These are phyloP conservation scores for Triangularia setosa DNA, from an alignment of 2,329 filamentous ascomycete genomes.

Conservation along the genomic window DNA sequence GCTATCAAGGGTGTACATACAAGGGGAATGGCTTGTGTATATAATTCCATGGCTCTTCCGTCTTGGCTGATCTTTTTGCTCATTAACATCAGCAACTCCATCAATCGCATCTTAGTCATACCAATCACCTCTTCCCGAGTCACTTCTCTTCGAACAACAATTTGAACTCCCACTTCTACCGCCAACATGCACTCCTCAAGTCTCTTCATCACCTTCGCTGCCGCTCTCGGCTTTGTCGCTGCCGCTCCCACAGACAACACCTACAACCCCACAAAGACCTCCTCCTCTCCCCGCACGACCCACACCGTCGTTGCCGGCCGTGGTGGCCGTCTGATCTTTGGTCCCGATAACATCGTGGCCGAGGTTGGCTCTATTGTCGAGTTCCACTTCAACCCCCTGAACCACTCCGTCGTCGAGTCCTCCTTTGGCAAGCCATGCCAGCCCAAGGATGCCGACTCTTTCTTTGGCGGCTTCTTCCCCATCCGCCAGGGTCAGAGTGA, in stretches of 20 bases:
- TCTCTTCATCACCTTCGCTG: constrained; percentile 25
- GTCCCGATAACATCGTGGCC: constrained; percentile 48
- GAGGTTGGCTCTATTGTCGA: constrained; percentile 47
- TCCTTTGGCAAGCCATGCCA: constrained; percentile 33
- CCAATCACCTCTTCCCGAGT: not conserved
- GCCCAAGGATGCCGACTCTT: constrained; percentile 36
- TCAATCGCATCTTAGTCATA: not conserved
- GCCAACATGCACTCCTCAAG: constrained; percentile 4
- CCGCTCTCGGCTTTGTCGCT: constrained; percentile 24
- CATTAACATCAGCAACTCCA: not conserved
- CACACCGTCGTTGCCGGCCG: constrained; percentile 45
- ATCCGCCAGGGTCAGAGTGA: constrained; percentile 28
- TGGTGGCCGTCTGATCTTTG: constrained; percentile 42
- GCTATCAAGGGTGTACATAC: not conserved
- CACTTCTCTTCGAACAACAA: not conserved
- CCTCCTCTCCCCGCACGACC: constrained; percentile 37
- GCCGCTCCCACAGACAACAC: constrained; percentile 33
- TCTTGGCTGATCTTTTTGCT: not conserved
- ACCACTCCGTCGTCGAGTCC: constrained; percentile 45
- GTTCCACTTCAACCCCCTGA: constrained; percentile 50
- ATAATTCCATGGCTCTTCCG: not conserved
- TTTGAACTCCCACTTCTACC: not conserved
- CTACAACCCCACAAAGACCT: constrained; percentile 32
- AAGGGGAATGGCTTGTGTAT: not conserved
- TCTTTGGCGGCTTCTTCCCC: constrained; percentile 45